Conservation (phyloP, 305 asterid genomes). For the Solanum hybrid region DNA sequence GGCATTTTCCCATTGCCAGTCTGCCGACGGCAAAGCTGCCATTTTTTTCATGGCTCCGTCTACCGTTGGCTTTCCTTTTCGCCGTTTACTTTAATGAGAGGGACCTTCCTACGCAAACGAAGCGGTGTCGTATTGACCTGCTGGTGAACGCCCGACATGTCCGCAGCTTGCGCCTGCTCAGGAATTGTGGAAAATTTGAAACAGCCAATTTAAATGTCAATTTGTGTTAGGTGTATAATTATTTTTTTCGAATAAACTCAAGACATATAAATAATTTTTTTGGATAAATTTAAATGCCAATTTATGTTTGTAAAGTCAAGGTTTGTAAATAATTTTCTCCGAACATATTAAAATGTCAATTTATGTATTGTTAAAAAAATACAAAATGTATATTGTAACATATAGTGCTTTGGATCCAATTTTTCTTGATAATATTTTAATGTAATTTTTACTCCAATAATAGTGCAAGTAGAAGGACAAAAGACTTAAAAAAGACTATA, state of each 20-base stretch:
- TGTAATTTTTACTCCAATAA: background rate
- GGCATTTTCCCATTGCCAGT: constrained; percentile 97
- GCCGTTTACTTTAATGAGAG: background rate
- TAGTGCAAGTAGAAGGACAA: background rate
- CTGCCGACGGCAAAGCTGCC: constrained; percentile 42
- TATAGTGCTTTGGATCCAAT: background rate
- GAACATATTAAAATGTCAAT: background rate
- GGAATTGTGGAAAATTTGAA: background rate
- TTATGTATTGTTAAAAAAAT: background rate
- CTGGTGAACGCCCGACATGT: background rate
- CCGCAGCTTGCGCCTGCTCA: background rate
- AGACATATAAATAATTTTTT: background rate
- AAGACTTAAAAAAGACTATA: background rate
- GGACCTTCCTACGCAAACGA: background rate
- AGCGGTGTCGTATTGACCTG: background rate
- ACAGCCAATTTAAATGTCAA: background rate
- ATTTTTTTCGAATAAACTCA: background rate
- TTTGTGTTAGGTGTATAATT: background rate
- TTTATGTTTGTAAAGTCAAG: background rate
- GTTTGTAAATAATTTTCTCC: background rate
- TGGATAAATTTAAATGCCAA: background rate
- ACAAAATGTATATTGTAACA: background rate
- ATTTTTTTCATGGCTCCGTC: constrained; percentile 4
- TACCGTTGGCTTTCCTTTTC: background rate
- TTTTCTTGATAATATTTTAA: background rate